Base-by-base conservation (phyloP, 768 basidiomycete species). In the Termitomyces sp. region DNA sequence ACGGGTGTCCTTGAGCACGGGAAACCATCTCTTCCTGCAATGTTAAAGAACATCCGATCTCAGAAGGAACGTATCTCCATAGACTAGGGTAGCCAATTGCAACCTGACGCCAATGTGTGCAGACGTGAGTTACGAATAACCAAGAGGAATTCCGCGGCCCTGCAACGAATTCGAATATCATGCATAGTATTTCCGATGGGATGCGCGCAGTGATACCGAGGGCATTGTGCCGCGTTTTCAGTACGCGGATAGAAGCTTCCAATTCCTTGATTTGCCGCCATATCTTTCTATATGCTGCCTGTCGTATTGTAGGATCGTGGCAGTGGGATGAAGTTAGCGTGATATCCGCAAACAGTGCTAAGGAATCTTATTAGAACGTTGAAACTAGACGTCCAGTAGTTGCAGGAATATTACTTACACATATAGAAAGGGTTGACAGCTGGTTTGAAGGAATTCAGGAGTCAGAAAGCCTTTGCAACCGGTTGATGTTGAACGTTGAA, bases 161-260 rank as follows among this genome's bases (percentile, higher is more conserved):
- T 42, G 39, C 54, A 18, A 55, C 40, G 4, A 18, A 42, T 42
- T 55, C 54, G 38, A 55, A 55, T 18, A 55, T 40, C 53, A 42
- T 55, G 38, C 53, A 38, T 5, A 55, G 53, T 38, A 55, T 55
- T 55, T 55, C 53, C 38, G 53, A 32, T 20, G 53, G 53, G 22
- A 55, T 38, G 15, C 53, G 53, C 18, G 39, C 38, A 33, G 38
- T 55, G 53, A 55, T n/a, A 32, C 53, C 32, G 22, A 55, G 53
- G 28, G 53, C 38, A 20, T 55, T 55, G 18, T 55, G 53, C 39
- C 12, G 38, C 28, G 22, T 28, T 12, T 55, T 55, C 22, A 55
- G 38, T 24, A n/a, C 15, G 28, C 53, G 24, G 4, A 55, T 55
- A 28, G 50, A 52, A 7, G 33, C 33, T 12, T 52, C 50, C n/a